Conservation (phyloP, 1,139 yeast species). For the Yamadazyma conglobata region DNA sequence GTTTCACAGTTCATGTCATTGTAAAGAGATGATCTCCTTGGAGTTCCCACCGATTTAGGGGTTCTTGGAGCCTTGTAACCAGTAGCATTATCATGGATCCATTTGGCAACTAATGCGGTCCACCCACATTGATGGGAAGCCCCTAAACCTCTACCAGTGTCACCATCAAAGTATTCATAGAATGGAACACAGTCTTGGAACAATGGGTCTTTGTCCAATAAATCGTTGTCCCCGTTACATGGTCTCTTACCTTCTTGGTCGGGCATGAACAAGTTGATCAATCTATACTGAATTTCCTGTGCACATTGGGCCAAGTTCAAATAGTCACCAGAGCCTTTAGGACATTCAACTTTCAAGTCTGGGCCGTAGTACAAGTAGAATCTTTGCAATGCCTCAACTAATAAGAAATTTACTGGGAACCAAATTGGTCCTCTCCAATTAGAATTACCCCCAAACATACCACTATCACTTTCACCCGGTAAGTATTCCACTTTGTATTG, state of each 20-base stretch:
- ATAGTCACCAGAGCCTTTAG: slow-evolving; percentile 78
- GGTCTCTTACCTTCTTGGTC: slow-evolving; percentile 74
- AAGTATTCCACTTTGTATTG: slow-evolving; percentile 73
- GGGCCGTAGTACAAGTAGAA: slow-evolving; percentile 90
- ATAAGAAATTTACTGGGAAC: slow-evolving; percentile 89
- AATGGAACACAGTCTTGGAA: slow-evolving; percentile 79
- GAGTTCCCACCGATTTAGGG: slow-evolving; percentile 44
- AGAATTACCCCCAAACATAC: slow-evolving; percentile 95
- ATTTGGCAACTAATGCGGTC: slow-evolving; percentile 92
- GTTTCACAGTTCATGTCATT: slow-evolving; percentile 16
- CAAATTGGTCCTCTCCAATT: slow-evolving; percentile 99
- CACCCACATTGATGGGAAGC: slow-evolving; percentile 97
- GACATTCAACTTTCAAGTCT: slow-evolving; percentile 82
- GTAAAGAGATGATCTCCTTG: slow-evolving; percentile 27
- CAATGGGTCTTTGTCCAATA: slow-evolving; percentile 65
- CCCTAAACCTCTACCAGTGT: slow-evolving; percentile 92
- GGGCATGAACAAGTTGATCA: slow-evolving; percentile 75
- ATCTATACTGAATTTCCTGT: slow-evolving; percentile 84
- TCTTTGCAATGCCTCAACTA: slow-evolving; percentile 86
- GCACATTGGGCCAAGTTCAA: slow-evolving; percentile 90
- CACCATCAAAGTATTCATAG: slow-evolving; percentile 92
- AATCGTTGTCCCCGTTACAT: slow-evolving; percentile 66
- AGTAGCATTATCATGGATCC: slow-evolving; percentile 89
- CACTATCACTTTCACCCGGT: slow-evolving; percentile 93
- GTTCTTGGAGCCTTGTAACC: slow-evolving; percentile 55